Base-by-base conservation (phyloP, 768 basidiomycete genomes). In the Mycena pura region DNA sequence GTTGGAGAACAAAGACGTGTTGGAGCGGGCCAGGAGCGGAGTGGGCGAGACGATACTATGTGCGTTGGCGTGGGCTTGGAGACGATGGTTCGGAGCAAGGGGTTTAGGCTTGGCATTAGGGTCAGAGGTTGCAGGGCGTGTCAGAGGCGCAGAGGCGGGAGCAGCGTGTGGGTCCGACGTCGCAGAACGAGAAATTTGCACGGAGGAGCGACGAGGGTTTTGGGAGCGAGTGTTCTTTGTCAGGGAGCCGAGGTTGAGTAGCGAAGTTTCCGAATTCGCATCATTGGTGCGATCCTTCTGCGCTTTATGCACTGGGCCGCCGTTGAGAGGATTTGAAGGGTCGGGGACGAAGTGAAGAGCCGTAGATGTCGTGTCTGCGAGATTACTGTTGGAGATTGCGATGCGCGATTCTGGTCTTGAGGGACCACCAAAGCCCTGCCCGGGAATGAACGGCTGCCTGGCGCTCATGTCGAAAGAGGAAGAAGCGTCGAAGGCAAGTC, bases 321-420 rank as follows among this genome's bases (percentile, higher is more conserved):
- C 56, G 21, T 63, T 53, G 1, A 63, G 56, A 54, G 62, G 62
- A 52, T 63, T 63, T 9, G 62, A 58, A 22, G 62, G 56, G 17
- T 63, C 62, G 2, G 56, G 39, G 29, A 54, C 56, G 25, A 63
- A 63, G 46, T 57, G 54, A 38, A 29, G 58, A 47, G 50, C 34
- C 17, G 55, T 28, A 10, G 54, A 22, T 19, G 25, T 36, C 32
- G 34, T 19, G 28, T 27, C 28, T 25, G 7, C n/a, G 11, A 19
- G 5, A 1, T 36, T 5, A 3, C 25, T 27, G 39, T 15, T 53
- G 19, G 48, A 3, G 43, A 22, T 14, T 13, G 59, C 51, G 17
- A 52, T 15, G 21, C 58, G 58, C 36, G 58, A 60, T 21, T 52
- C 58, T 31, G 58, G 58, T 28, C 59, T 51, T 13, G 57, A 41